phyloP scores from a whole-genome alignment of 2,329 filamentous ascomycete genomes.

The Curvularia hawaiiensis region DNA sequence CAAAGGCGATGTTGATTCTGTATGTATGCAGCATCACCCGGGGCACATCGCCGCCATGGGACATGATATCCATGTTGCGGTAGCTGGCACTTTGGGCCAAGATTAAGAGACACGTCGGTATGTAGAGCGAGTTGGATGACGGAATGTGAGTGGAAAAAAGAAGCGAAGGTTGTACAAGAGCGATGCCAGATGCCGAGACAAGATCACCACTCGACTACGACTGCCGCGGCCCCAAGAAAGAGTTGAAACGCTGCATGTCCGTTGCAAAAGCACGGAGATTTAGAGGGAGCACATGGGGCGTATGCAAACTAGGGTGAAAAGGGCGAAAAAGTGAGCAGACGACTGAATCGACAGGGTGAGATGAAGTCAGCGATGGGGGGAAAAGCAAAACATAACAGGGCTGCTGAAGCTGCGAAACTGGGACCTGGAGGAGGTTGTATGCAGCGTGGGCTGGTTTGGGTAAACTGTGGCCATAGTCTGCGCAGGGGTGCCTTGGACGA shows the following conservation, averaged over 20 bases:
- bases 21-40: constrained; percentile 28
- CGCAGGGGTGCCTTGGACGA: not conserved
- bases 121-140: not conserved
- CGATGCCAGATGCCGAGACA: not conserved
- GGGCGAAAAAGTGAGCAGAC: not conserved
- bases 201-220: too few relatives aligned
- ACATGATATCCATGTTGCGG: constrained; percentile 31
- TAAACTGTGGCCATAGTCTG: not conserved
- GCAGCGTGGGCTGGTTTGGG: not conserved
- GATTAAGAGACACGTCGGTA: not conserved
- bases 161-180: not conserved
- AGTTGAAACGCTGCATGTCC: not conserved
- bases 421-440: not conserved
- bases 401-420: not conserved
- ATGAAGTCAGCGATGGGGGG: not conserved
- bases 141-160: not conserved
- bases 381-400: not conserved
- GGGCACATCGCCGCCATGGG: constrained; percentile 23
- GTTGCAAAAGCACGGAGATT: not conserved
- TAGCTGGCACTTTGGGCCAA: constrained; percentile 5
- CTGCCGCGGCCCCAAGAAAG: not conserved
- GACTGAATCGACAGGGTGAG: not conserved
- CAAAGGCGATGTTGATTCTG: constrained; percentile 42
- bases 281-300: constrained; percentile 15
- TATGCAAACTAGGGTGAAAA: constrained; percentile 17